These are phyloP conservation scores for Globisporangium heterothallicum DNA, from an alignment of 352 stramenopile genomes.

Conservation along the genomic window DNA sequence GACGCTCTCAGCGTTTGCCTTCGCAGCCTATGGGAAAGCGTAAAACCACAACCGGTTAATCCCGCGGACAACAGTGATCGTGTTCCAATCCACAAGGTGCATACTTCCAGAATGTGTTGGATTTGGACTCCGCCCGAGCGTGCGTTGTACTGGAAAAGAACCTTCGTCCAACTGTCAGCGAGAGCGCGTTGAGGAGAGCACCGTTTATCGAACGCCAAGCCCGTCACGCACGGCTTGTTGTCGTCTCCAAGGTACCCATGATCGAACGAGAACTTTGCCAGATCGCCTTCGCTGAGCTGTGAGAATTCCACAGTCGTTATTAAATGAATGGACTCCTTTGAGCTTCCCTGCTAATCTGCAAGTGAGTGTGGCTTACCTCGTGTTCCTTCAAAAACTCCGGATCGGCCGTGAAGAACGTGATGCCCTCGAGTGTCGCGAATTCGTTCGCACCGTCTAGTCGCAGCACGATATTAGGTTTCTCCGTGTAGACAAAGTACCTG, in stretches of 20 bases:
- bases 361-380: constrained; percentile 52
- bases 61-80: not conserved
- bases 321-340: no score
- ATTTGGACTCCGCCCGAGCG: constrained; percentile 55
- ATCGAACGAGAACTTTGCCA: constrained; percentile 77
- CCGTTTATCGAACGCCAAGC: constrained; percentile 60
- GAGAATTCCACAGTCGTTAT: not conserved
- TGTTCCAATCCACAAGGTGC: not conserved
- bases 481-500: constrained; percentile 69
- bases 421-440: constrained; percentile 72
- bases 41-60: constrained; percentile 1
- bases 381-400: constrained; percentile 45
- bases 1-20: constrained; percentile 1
- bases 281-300: constrained; percentile 67
- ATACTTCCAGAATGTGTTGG: constrained; percentile 57
- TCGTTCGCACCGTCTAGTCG: constrained; percentile 36
- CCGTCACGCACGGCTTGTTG: constrained; percentile 39
- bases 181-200: constrained; percentile 80
- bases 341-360: no score
- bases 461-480: constrained; percentile 73
- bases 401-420: constrained; percentile 46
- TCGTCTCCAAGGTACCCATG: constrained; percentile 43
- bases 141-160: constrained; percentile 78
- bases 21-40: constrained; percentile 17
- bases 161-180: constrained; percentile 87